Base-by-base conservation (phyloP, 257 asterid genomes). In the Solanum ossicruentum region DNA sequence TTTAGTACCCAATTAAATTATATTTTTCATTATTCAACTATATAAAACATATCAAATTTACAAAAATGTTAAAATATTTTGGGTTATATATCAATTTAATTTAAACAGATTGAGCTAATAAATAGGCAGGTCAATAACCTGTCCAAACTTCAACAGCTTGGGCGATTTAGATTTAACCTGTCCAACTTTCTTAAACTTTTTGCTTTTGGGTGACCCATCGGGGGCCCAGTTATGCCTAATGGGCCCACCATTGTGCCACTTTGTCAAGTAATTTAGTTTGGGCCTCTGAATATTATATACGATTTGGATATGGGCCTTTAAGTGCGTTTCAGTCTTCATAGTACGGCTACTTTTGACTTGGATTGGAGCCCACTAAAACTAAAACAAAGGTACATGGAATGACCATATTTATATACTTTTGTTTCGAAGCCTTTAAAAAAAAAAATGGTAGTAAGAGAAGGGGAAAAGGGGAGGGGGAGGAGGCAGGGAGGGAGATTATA, bases 181-280 rank as follows among this genome's bases (percentile, higher is more conserved):
- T n/a, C n/a, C n/a, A 66, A 15, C 21, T 32, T 66, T 32, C 9
- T 6, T 61, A 32, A 69, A 36, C 11, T 18, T 70, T 39, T 41
- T 41, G 8, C 49, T 10, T 17, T 39, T 32, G 77, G 85, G 81
- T 20, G 26, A 10, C 78, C 79, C 36, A 54, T 41, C 43, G 12
- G 75, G 90, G 93, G 81, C 43, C 91, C 91, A 79, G 49, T 51
- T 54, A 28, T 36, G 41, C 86, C 85, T 80, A 23, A 15, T 63
- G 91, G 87, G 91, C 81, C 90, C 91, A 84, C 85, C 6, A 18
- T 43, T 41, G 45, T 16, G 79, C 63, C 78, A 28, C 57, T 60
- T 82, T 61, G 60, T 65, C 41, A 45, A 61, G 58, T 82, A 82
- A 15, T 51, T 75, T 77, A 26, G 82, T 77, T 77, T 77, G 82